Evolutionary conservation across 768 basidiomycete genomes (phyloP).

Genomic region (Boletus rufocinnamomeus): DNA sequence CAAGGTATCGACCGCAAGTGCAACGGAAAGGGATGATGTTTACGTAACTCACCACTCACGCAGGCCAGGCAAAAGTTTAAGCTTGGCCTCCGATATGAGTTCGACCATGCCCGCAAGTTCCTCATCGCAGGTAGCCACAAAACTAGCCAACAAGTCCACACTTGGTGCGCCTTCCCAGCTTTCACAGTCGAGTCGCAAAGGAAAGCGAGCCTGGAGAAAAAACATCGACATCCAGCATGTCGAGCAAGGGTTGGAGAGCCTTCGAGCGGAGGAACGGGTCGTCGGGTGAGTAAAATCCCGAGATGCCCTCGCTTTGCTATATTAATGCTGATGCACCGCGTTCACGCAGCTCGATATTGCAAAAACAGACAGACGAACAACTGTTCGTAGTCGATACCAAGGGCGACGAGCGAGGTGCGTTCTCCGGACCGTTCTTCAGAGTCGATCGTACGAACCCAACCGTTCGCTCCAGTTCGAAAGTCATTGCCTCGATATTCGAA

Average conservation of each 20-base stretch:
- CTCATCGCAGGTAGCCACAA: constrained; percentile 7
- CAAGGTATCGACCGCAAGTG: no score
- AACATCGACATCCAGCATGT: constrained; percentile 84
- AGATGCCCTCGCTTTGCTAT: accelerated
- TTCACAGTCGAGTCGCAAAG: constrained; percentile 77
- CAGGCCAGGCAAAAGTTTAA: neutral
- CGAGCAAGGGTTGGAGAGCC: constrained; percentile 71
- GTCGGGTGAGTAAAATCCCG: constrained; percentile 57
- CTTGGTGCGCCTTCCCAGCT: constrained; percentile 33
- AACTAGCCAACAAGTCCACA: constrained; percentile 14
- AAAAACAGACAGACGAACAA: constrained; percentile 68
- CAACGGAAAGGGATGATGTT: neutral
- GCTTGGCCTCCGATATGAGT: constrained; percentile 10
- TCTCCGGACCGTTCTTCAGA: neutral
- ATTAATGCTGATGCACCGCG: neutral
- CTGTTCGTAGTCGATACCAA: constrained; percentile 79
- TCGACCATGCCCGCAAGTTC: neutral
- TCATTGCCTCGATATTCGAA: constrained; percentile 56
- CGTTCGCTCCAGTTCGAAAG: constrained; percentile 52
- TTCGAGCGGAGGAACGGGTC: constrained; percentile 79
- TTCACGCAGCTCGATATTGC: constrained; percentile 53
- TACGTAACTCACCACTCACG: constrained; percentile 3
- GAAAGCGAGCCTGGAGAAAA: constrained; percentile 94
- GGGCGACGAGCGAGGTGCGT: constrained; percentile 71
- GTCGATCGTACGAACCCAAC: no score